Conservation (phyloP, 2,329 filamentous ascomycete species). For the Geosmithia morbida region DNA sequence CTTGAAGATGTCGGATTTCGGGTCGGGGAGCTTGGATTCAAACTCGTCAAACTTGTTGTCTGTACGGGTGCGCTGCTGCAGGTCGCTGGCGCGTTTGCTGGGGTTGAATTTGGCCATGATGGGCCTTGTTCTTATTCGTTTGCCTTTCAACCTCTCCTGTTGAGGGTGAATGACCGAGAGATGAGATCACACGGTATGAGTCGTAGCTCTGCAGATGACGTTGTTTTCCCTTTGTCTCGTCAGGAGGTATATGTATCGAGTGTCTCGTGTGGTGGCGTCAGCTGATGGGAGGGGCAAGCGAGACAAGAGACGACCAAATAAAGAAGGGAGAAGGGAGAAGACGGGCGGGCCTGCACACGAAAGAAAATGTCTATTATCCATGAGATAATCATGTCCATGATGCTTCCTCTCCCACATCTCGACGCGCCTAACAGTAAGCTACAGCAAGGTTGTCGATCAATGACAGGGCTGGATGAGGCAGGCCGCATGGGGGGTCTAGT, state of each 20-base stretch:
- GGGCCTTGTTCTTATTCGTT: background rate
- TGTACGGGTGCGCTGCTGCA: slow-evolving; percentile 35
- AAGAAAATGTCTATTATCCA: background rate
- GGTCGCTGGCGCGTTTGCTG: slow-evolving; percentile 19
- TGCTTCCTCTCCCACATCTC: background rate
- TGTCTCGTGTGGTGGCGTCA: too few relatives aligned
- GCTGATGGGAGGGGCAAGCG: too few relatives aligned
- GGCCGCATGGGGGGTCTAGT: too few relatives aligned
- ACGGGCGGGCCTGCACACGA: too few relatives aligned
- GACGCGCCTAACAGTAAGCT: background rate
- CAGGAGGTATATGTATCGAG: too few relatives aligned
- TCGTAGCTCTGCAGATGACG: too few relatives aligned
- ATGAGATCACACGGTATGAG: background rate
- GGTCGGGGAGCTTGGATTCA: slow-evolving; percentile 29
- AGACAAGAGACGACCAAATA: too few relatives aligned
- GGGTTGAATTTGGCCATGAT: slow-evolving; percentile 12
- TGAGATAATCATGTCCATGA: background rate
- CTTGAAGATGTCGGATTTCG: slow-evolving; percentile 6
- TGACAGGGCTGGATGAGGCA: background rate
- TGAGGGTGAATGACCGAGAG: background rate
- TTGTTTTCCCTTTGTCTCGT: too few relatives aligned
- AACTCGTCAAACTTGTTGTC: slow-evolving; percentile 32
- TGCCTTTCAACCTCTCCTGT: background rate
- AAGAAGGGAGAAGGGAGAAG: too few relatives aligned
- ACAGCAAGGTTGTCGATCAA: background rate